A percentile compares a stretch with the other conserved stretches of the same genome.
phyloP scores from a whole-genome alignment of 1,139 yeast species.

The Nakaseomyces bracarensis region DNA sequence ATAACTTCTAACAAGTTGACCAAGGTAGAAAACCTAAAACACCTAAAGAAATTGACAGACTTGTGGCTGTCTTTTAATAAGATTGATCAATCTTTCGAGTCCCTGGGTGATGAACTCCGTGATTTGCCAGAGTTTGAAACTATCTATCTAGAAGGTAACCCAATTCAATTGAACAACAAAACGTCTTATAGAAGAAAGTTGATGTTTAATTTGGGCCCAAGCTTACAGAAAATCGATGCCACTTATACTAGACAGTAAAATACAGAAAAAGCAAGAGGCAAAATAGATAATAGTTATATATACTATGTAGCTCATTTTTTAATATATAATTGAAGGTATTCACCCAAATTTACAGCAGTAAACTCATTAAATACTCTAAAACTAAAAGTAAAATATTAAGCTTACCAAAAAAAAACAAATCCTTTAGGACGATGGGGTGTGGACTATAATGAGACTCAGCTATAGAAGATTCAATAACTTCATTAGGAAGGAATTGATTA shows the following conservation, averaged over 20 bases:
- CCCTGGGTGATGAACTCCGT: constrained; percentile 58
- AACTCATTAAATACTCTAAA: too few relatives aligned
- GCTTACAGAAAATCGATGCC: constrained; percentile 85
- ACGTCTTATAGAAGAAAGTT: constrained; percentile 83
- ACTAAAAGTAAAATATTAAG: too few relatives aligned
- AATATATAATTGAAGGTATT: background rate
- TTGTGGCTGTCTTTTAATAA: constrained; percentile 86
- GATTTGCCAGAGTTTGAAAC: constrained; percentile 64
- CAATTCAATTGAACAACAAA: constrained; percentile 62
- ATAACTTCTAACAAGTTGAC: constrained; percentile 66
- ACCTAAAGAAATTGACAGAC: constrained; percentile 67
- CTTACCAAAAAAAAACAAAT: too few relatives aligned
- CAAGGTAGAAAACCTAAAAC: constrained; percentile 55
- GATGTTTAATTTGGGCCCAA: constrained; percentile 52
- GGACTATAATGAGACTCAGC: too few relatives aligned
- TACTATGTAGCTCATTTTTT: background rate
- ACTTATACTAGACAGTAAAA: constrained; percentile 45
- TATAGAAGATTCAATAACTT: too few relatives aligned
- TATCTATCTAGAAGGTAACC: constrained; percentile 93
- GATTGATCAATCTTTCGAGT: constrained; percentile 53
- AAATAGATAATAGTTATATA: background rate
- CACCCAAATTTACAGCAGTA: too few relatives aligned
- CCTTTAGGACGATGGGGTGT: too few relatives aligned
- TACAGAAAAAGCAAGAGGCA: too few relatives aligned
- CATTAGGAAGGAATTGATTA: too few relatives aligned